Percentiles rank a stretch among this genome's conserved stretches.
phyloP scores from a whole-genome alignment of 306 rosid species.

The Hylodesmum podocarpum region DNA sequence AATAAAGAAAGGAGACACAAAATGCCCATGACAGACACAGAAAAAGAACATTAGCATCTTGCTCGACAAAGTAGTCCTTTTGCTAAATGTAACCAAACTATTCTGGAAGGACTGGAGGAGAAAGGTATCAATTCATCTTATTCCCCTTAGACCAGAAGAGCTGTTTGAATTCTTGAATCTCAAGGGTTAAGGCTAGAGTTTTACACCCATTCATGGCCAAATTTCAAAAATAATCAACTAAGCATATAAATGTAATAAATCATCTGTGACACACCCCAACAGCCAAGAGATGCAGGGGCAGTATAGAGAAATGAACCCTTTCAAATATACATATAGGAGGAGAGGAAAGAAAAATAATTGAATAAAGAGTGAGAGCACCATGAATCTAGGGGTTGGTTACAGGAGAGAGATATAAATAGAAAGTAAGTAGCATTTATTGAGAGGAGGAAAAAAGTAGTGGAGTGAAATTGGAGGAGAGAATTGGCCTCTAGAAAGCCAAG shows the following conservation, averaged over 20 bases:
- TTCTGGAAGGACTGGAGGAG: neutral
- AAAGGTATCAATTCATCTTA: neutral
- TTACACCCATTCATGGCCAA: neutral
- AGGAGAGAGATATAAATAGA: too few relatives aligned
- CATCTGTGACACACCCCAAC: too few relatives aligned
- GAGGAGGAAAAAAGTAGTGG: too few relatives aligned
- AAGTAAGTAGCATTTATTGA: too few relatives aligned
- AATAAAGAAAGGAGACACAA: neutral
- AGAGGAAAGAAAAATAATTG: too few relatives aligned
- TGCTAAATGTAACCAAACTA: neutral
- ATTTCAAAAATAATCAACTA: slow-evolving; percentile 3
- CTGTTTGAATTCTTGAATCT: neutral
- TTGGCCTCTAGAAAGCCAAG: too few relatives aligned
- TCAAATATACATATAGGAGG: too few relatives aligned
- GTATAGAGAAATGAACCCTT: too few relatives aligned
- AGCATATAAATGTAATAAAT: neutral
- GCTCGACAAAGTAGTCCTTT: neutral
- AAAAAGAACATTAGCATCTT: neutral
- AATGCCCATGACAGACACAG: neutral
- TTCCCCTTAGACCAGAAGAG: slow-evolving; percentile 6
- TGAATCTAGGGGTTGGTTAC: too few relatives aligned
- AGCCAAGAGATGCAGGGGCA: too few relatives aligned
- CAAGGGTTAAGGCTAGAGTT: neutral
- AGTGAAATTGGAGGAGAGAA: too few relatives aligned
- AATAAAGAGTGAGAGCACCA: too few relatives aligned